Percentiles rank a stretch among this genome's conserved stretches.
phyloP scores from a whole-genome alignment of 805 yeast species.

The Torulaspora franciscae region DNA sequence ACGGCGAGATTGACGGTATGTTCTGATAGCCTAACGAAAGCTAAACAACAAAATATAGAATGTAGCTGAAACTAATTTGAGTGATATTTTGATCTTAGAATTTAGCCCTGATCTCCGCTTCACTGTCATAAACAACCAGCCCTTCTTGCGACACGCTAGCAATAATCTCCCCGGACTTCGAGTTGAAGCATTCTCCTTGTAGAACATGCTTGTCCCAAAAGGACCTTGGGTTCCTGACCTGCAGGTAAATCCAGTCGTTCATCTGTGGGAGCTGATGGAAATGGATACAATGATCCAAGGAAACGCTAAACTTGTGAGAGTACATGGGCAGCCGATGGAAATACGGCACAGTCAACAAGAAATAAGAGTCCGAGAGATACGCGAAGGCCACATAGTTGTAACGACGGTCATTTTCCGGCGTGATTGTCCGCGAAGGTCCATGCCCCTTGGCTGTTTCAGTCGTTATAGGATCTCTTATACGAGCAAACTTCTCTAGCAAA shows the following conservation, averaged over 20 bases:
- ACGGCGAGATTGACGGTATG: constrained; percentile 79
- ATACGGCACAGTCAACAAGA: constrained; percentile 49
- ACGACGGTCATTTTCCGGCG: constrained; percentile 28
- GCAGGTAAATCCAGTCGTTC: constrained; percentile 49
- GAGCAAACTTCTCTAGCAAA: constrained; percentile 27
- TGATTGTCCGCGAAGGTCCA: constrained; percentile 9
- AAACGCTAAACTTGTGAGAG: constrained; percentile 49
- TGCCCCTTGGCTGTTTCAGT: not conserved
- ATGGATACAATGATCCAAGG: constrained; percentile 62
- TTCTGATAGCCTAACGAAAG: constrained; percentile 38
- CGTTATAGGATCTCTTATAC: constrained; percentile 18
- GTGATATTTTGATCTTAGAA: constrained; percentile 11
- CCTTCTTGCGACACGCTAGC: constrained; percentile 69
- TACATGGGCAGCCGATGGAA: constrained; percentile 44
- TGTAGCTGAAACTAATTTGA: not conserved
- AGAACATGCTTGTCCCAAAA: constrained; percentile 51
- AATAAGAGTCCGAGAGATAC: constrained; percentile 54
- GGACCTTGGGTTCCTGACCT: constrained; percentile 46
- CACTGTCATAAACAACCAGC: constrained; percentile 32
- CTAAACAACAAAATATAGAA: not conserved
- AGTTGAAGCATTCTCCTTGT: constrained; percentile 52
- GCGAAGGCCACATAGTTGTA: constrained; percentile 55
- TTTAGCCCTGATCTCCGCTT: constrained; percentile 20
- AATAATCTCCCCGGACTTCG: constrained; percentile 45
- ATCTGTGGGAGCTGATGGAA: constrained; percentile 48